Evolutionary conservation across 768 basidiomycete species (phyloP), one percentile per base, ranked within the genome.

Genomic region (Hysterangium stoloniferum): DNA sequence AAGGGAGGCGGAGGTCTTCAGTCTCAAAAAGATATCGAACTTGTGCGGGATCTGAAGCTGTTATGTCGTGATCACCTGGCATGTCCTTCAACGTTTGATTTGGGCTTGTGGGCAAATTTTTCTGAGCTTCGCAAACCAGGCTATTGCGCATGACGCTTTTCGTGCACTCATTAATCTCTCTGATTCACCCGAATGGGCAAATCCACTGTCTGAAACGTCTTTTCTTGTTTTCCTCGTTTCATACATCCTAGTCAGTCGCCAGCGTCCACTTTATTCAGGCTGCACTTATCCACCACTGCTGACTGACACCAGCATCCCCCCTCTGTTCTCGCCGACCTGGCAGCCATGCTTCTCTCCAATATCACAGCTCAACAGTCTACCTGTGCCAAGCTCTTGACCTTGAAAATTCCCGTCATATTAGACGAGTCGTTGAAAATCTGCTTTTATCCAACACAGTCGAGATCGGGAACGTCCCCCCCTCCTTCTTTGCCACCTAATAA

Each of bases 271-370:
- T 27, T 47, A 15, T 42, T 9, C 19, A 4, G 6, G 45, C 8
- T 38, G 8, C 17, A 19, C 17, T 44, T 25, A 40, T 32, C 17
- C 19, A 17, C 22, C 44, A 27, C 12, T 22, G 11, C 29, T 24
- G 20, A 24, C 48, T n/a, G 15, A 3, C 20, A 34, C 7, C 58
- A 97, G 93, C 86, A 92, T 66, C 85, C 89, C n/a, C 79, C 85
- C 54, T 82, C 94, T 8, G 80, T 85, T 52, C 83, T 97, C 24
- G 91, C 92, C 29, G 94, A 97, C 71, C 79, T 98, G 17, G 91
- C 93, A 3, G 78, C 90, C n/a, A 98, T 98, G 95, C 73, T 97
- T 1, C 75, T 98, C 8, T 95, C 93, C n/a, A 98, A 98, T 68
- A 69, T 96, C 29, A 87, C 91, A 7, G 76, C 86, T 4, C 82